Evolutionary conservation across 192 early-diverging fungal genomes (phyloP), one percentile per base, ranked within the genome.

Genomic region (Coemansia sp.): DNA sequence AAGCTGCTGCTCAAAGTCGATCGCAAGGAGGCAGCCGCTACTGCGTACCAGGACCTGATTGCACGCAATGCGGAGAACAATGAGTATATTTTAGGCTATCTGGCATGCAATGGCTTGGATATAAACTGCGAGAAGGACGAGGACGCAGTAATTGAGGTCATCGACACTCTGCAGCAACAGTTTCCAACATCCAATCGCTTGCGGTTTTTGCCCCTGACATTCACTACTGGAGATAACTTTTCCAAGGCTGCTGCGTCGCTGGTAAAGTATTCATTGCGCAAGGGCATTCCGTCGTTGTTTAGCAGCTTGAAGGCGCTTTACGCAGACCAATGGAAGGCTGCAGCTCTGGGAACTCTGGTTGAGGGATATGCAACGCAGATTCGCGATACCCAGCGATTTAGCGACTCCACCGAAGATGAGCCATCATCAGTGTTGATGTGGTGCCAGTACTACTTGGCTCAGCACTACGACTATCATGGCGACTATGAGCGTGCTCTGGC

Each of bases 281-380:
- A 95, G 74, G 93, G 94, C 35, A 91, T 98, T 14, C 94, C 94
- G 6, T 98, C 96, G 2, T 69, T 96, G 37, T 97, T 98, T 61
- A 83, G 85, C 41, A 87, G 83, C 61, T 63, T 94, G 56, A 91
- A 90, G 72, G 80, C 78, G 14, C 78, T 92, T 12, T 93, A 92
- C 55, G 50, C 47, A 12, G 61, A 84, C 61, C 38, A 84, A 55
- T 62, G 72, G 20, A 96, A 96, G 78, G 82, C 78, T 4, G 53
- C 52, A 2, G 79, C 84, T 11, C 79, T 98, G 39, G 85, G 89
- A 42, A 72, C 71, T 9, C 67, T 90, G n/a, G 79, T 89, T 14
- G 69, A 84, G 47, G 82, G 81, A 31, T 94, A 90, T 53, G 48
- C 64, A 3, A 60, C 66, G 13, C 75, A 79, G 44, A 50, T 75